Base-by-base conservation (phyloP, 202 grass and related monocot species). In the Carex arenaria region DNA sequence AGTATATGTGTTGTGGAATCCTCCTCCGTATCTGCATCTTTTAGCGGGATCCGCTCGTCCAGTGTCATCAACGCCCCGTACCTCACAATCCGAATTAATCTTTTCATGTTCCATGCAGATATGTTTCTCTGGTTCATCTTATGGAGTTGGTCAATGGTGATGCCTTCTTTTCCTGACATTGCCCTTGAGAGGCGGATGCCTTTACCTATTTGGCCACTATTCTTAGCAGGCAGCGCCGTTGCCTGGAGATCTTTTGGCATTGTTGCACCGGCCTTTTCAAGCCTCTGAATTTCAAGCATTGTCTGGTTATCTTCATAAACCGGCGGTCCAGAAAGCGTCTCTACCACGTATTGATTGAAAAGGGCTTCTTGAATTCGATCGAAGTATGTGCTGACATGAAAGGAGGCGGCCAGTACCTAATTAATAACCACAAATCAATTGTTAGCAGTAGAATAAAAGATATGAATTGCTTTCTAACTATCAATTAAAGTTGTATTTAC, bases 31-130 rank as follows among this genome's bases (percentile, higher is more conserved):
- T 88, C 88, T 4, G 71, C 77, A 4, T 80, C 89, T 43, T 68
- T 90, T 73, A 87, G 81, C 14, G 83, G 86, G 85, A 91, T 90
- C 69, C 89, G 90, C 42, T 95, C 92, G 15, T 98, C 95, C 79
- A 95, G 87, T 38, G 90, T 98, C 1, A 64, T 85, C 17, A 93
- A 87, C 0, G 89, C 83, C 55, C 89, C 92, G 43, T 87, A 81
- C 62, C 92, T 88, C 64, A 92, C 90, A 78, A 92, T 94, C 88
- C 85, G 88, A 91, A 95, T 92, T 80, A 98, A 57, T 80, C 86
- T 90, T 67, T 92, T 98, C 95, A 98, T 98, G 75, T 88, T 92
- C 96, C 96, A 98, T 49, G 96, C 93, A 4, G 96, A 98, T 55
- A 98, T 79, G 3, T 95, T 95, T 49, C 83, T 93, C 78, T 93